Percentiles rank a stretch among this genome's conserved stretches.
Conservation (phyloP, 768 basidiomycete species). For the Floccularia luteovirens region DNA sequence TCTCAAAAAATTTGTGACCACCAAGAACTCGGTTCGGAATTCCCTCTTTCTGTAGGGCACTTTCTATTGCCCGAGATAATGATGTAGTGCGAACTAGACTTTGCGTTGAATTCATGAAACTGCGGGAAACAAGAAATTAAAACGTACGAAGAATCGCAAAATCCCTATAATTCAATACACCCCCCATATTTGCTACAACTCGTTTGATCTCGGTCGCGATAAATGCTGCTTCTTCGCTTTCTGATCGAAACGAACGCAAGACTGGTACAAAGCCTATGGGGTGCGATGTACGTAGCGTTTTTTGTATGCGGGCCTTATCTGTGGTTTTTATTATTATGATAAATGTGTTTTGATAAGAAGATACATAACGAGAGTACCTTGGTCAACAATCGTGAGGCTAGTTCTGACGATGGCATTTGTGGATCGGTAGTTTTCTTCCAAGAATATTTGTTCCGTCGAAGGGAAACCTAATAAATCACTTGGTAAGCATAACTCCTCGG, state of each 20-base stretch:
- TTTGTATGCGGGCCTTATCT: conserved; percentile 74
- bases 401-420: conserved; percentile 68
- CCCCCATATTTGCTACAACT: conserved; percentile 66
- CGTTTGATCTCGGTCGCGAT: conserved; percentile 77
- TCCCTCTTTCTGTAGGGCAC: conserved; percentile 66
- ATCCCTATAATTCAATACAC: conserved; percentile 63
- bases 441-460: conserved; percentile 54
- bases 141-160: conserved; percentile 75
- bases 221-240: conserved; percentile 60
- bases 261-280: conserved; percentile 53
- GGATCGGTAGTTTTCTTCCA: conserved; percentile 86
- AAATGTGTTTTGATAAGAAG: not conserved
- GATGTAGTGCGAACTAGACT: conserved; percentile 75
- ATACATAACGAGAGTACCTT: conserved; percentile 41
- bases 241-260: conserved; percentile 42
- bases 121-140: not conserved
- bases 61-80: conserved; percentile 68
- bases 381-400: conserved; percentile 71
- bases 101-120: conserved; percentile 1
- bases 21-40: conserved; percentile 73
- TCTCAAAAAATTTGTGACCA: conserved; percentile 84
- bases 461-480: conserved; percentile 49
- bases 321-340: not conserved
- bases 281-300: conserved; percentile 66
- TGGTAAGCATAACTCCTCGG: not conserved